Base-by-base conservation (phyloP, 73 alveolate genomes). In the Tetrahymena elliotti region DNA sequence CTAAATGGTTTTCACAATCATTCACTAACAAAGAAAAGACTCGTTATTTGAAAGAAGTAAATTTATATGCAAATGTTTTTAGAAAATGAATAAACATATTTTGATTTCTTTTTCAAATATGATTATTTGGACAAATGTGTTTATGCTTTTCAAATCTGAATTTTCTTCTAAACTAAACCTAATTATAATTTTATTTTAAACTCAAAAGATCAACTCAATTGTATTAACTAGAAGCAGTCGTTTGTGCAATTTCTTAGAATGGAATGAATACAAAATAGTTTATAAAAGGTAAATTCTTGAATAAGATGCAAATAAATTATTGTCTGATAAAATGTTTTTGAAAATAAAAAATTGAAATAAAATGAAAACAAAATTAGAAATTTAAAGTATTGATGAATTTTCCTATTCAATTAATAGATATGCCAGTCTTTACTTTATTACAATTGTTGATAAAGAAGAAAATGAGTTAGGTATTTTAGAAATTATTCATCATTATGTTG, bases 401-500 rank as follows among this genome's bases (percentile, higher is more conserved):
- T n/a, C n/a, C 20, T 47, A 15, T 27, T 47, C 1, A 68, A 68
- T 68, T 5, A 27, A 27, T 68, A 94, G 99, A 94, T 98, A 98
- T 96, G 99, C 99, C 4, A 97, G 99, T 38, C 99, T 99, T 94
- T 99, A 97, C 96, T 99, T 99, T 97, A 99, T 98, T 15, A 98
- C 99, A n/a, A 98, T 99, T 38, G 99, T 99, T 34, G 99, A 99
- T 93, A 98, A 98, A 95, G 99, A 99, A 35, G 99, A 99, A 94
- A 99, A 99, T 95, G 99, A 98, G 97, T 98, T 99, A 93, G 93
- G 95, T 83, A 95, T 98, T 33, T 96, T 98, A 33, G 99, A 98
- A 93, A 94, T 99, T 41, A 97, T 99, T 83, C 99, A 98, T 96
- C 99, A 98, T 94, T 98, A 94, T 93, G 99, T 99, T 36, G 99